Evolutionary conservation across 495 filamentous ascomycete genomes (phyloP), one percentile per base, ranked within the genome.

Genomic region (Aspergillus conjunctus): DNA sequence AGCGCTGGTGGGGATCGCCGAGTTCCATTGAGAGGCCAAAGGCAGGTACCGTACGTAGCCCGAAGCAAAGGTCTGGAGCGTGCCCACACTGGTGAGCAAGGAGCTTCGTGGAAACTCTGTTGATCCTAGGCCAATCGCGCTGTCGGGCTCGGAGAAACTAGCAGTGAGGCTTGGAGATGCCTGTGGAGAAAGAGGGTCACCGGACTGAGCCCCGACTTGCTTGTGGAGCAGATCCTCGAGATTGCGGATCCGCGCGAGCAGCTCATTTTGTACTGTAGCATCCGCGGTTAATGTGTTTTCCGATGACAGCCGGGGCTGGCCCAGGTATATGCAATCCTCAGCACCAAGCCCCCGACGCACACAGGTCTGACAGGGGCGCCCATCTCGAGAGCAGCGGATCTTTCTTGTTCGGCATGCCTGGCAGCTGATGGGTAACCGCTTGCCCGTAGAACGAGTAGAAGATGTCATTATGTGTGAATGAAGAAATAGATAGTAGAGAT

Each of bases 31-130:
- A 18, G 68, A 71, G 20, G 69, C 70, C 12, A 74, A 43, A n/a
- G 75, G 75, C 37, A 75, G 63, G 59, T 78, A 78, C 11, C 72
- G 72, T 30, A 78, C 73, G 68, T 78, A 71, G n/a, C 75, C 75
- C 4, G 75, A 73, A 21, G 69, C 49, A 11, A 67, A 75, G 1
- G 68, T 75, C 21, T 73, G 75, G 0, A 78, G 58, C 1, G 63
- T 64, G 1, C 75, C 75, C 32, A 72, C 62, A 53, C 66, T 70
- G 2, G 57, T 68, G 22, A 68, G 48, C 60, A 71, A 53, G 1
- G 70, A 58, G 32, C 63, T 64, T 18, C 51, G 45, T 0, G 56
- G 41, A 22, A 46, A 54, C 21, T 71, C 69, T 59, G 64, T 62
- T 3, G 61, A 44, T 18, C 71, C 64, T 3, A 62, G 18, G 0